Conservation (phyloP, 768 basidiomycete species). For the Amanita inopinata region DNA sequence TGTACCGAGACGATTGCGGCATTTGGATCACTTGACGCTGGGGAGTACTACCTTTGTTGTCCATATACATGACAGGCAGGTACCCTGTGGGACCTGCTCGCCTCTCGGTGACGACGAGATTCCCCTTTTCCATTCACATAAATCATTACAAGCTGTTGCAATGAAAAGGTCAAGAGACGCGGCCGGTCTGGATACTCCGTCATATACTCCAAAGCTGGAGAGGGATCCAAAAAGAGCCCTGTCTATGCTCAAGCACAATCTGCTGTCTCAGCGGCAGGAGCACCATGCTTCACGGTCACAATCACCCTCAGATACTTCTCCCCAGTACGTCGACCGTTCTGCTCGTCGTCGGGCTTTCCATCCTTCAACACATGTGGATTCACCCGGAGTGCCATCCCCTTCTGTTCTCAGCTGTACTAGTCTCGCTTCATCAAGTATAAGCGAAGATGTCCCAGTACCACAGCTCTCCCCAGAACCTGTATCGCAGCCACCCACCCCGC, state of each 20-base stretch:
- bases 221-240: slow-evolving; percentile 59
- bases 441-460: slow-evolving; percentile 16
- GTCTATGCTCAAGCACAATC: slow-evolving; percentile 49
- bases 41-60: slow-evolving; percentile 64
- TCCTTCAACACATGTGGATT: slow-evolving; percentile 39
- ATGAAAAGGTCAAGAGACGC: slow-evolving; percentile 20
- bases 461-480: slow-evolving; percentile 13
- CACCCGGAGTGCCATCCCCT: slow-evolving; percentile 35
- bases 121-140: slow-evolving; percentile 38
- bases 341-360: slow-evolving; percentile 57
- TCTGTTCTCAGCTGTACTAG: slow-evolving; percentile 10
- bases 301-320: slow-evolving; percentile 11
- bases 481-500: slow-evolving; percentile 36
- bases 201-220: slow-evolving; percentile 16
- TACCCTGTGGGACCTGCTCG: slow-evolving; percentile 57
- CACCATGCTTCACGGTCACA: slow-evolving; percentile 14
- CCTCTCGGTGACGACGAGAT: slow-evolving; percentile 44
- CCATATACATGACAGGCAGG: slow-evolving; percentile 54
- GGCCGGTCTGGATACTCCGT: slow-evolving; percentile 19
- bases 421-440: slow-evolving; percentile 7
- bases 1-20: slow-evolving; percentile 49
- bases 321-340: slow-evolving; percentile 56
- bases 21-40: slow-evolving; percentile 56
- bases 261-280: slow-evolving; percentile 44
- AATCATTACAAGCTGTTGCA: slow-evolving; percentile 15